Evolutionary conservation across 1,284 basidiomycete species (phyloP), one percentile per base, ranked within the genome.

Genomic region (Moniliella sp.): DNA sequence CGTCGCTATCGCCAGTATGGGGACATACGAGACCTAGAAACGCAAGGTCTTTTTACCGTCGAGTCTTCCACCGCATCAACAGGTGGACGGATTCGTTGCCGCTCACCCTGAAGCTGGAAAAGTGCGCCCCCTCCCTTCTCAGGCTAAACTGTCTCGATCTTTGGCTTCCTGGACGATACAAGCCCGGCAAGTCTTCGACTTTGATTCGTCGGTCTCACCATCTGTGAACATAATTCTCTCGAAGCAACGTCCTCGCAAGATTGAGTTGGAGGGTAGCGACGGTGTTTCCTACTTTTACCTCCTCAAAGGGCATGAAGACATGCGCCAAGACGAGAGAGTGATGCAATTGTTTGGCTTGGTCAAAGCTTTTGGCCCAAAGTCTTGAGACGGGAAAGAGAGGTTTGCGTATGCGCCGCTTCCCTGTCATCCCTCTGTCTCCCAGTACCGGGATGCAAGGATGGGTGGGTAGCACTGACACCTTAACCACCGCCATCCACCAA

Each of bases 1-100:
- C 69, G 75, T 33, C 69, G 82, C 27, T 99, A 80, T 67, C 74
- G 78, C 26, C 70, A 74, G 25, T 80, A 80, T 52, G 79, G 80
- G 25, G 86, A 97, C 32, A 52, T 57, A 57, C 72, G 74, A 36
- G 84, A 97, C 55, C 66, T 99, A 35, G 91, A 94, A 83, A 82
- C 58, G 91, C 91, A n/a, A 97, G 91, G 91, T 88, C 97, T 54
- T 80, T 97, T 17, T 99, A 99, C 64, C 97, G 93, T 55, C 75
- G 76, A 31, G 67, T 93, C 18, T 97, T 97, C 69, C 81, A 83
- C 64, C 83, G 84, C 58, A 78, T 97, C 37, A 78, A 88, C 57
- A 93, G 91, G 64, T 83, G 86, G 53, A 68, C 93, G 27, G 84
- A 79, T 18, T 78, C 82, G 4, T 52, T 57, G 27, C 54, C 56